Base-by-base conservation (phyloP, 2,329 filamentous ascomycete genomes). In the Diaporthe sp. region DNA sequence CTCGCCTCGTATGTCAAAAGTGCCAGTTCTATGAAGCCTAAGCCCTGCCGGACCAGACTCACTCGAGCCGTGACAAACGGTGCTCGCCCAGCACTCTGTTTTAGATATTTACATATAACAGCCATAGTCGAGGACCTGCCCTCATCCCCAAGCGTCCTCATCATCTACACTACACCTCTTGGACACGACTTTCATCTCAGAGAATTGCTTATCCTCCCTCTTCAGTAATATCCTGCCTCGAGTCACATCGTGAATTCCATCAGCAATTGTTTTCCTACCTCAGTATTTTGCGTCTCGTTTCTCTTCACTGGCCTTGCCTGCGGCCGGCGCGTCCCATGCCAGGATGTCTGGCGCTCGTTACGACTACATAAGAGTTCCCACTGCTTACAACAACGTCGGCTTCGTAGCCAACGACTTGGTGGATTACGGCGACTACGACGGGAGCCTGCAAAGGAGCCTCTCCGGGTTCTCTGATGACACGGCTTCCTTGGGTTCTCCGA, bases 1-100 rank as follows among this genome's bases (percentile, higher is more conserved):
- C 76, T 71, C 70, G 76, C 76, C 76, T 77, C 70, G 49, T 39
- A 39, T 39, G 28, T 34, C 70, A 49, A 75, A 72, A 71, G 73
- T 75, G 72, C 34, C 62, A 55, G 51, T 39, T 65, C 58, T 75
- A 37, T 75, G 46, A 71, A 60, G 42, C 68, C 75, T 44, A 71
- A 67, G 42, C 68, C 75, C 60, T 55, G 28, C 28, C 25, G 19
- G 44, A 57, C 25, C 75, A 74, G 34, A 57, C 37, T 68, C 37
- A 28, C 60, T 71, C 53, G 60, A 49, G 22, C n/a, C 39, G 4
- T 62, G 37, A 70, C 61, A 70, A 70, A 70, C 37, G 37, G 25
- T 34, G 12, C 37, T 55, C 42, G 22, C 25, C 37, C 61, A 55
- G 44, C 53, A 31, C 58, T 46, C 25, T 46, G 25, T 9, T 25